Percentiles rank a stretch among this genome's conserved stretches.
Evolutionary conservation across 192 early-diverging fungal genomes (phyloP).

Genomic region (Coemansia sp.): DNA sequence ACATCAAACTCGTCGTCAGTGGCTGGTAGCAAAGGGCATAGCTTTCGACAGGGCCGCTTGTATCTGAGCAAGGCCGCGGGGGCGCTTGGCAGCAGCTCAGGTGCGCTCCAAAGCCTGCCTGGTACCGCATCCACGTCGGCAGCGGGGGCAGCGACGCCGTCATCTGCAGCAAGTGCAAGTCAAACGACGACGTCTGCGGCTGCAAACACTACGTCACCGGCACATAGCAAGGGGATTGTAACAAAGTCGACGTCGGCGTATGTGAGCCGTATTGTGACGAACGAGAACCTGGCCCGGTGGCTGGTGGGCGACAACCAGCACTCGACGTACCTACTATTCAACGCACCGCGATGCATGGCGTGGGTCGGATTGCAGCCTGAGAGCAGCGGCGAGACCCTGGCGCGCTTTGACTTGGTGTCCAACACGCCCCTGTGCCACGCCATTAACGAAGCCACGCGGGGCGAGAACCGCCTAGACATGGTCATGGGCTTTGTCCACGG

Average conservation of each 20-base stretch:
- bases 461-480: conserved; percentile 71
- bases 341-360: conserved; percentile 25
- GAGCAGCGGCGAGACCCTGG: conserved; percentile 63
- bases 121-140: neutral
- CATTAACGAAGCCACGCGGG: conserved; percentile 70
- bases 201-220: too few relatives aligned
- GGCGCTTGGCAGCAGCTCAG: neutral
- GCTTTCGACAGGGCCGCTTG: conserved; percentile 22
- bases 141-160: too few relatives aligned
- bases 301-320: conserved; percentile 8
- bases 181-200: too few relatives aligned
- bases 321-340: conserved; percentile 31
- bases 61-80: conserved; percentile 3
- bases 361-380: conserved; percentile 40
- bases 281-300: conserved; percentile 61
- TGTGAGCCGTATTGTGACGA: conserved; percentile 66
- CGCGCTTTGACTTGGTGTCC: conserved; percentile 70
- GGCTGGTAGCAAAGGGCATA: conserved; percentile 12
- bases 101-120: neutral
- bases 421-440: conserved; percentile 82
- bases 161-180: too few relatives aligned
- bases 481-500: conserved; percentile 81
- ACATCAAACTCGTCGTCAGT: neutral
- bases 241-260: conserved; percentile 72
- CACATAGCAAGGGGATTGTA: conserved; percentile 64